Percentiles rank a stretch among this genome's conserved stretches.
Evolutionary conservation across 2,329 filamentous ascomycete genomes (phyloP).

Genomic region (Chrysoporthe deuterocubensis): DNA sequence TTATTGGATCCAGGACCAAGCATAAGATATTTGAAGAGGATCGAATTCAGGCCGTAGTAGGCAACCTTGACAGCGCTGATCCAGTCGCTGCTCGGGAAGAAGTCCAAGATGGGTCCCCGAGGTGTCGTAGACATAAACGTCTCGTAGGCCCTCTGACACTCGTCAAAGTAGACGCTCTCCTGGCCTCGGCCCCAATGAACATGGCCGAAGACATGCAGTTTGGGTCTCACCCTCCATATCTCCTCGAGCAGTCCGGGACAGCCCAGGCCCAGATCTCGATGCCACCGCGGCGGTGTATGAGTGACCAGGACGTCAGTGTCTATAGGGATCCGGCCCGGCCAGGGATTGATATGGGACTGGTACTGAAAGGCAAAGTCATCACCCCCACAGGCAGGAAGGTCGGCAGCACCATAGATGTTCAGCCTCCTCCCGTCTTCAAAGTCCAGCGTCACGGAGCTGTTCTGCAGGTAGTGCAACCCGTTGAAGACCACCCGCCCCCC

Average conservation of each 20-base stretch:
- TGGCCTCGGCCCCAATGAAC: conserved; percentile 76
- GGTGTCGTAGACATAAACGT: conserved; percentile 54
- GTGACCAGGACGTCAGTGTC: conserved; percentile 81
- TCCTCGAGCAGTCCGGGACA: conserved; percentile 73
- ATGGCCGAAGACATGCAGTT: conserved; percentile 83
- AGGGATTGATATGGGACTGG: conserved; percentile 65
- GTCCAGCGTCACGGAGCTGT: conserved; percentile 64
- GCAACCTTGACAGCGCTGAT: conserved; percentile 50
- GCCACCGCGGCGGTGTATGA: conserved; percentile 77
- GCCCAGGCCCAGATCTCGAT: conserved; percentile 71
- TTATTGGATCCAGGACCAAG: conserved; percentile 54
- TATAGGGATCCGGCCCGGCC: conserved; percentile 70
- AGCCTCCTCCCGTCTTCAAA: conserved; percentile 64
- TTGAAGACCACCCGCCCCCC: conserved; percentile 65
- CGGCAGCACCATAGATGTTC: conserved; percentile 79
- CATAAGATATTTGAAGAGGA: conserved; percentile 63
- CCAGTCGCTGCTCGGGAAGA: conserved; percentile 51
- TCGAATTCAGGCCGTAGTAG: conserved; percentile 48
- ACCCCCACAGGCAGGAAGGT: conserved; percentile 77
- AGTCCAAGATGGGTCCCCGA: conserved; percentile 49
- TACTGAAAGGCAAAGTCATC: conserved; percentile 80
- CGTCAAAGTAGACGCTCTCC: conserved; percentile 75
- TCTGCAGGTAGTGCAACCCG: conserved; percentile 75
- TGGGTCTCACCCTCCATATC: conserved; percentile 73
- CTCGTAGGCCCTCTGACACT: conserved; percentile 73